phyloP scores from a whole-genome alignment of 2,329 filamentous ascomycete genomes.

The Anisogramma anomala region DNA sequence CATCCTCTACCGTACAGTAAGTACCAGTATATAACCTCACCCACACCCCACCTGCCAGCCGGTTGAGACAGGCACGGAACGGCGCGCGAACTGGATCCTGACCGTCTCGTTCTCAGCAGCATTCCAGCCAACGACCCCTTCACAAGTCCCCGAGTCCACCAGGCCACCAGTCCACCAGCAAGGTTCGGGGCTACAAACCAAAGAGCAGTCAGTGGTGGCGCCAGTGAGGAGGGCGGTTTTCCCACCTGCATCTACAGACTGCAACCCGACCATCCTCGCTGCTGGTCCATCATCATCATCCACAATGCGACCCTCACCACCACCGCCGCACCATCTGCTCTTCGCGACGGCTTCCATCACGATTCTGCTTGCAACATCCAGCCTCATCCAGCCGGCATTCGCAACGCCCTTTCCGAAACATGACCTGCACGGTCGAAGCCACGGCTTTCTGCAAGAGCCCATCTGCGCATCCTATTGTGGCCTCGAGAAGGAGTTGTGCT shows the following conservation, averaged over 20 bases:
- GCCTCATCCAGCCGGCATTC: conserved; percentile 28
- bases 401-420: conserved; percentile 41
- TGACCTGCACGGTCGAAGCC: conserved; percentile 34
- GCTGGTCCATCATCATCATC: too few relatives aligned
- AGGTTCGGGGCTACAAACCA: not conserved
- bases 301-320: conserved; percentile 7
- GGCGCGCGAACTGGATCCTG: too few relatives aligned
- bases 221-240: conserved; percentile 8
- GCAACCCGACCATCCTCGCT: conserved; percentile 8
- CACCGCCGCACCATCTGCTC: conserved; percentile 2
- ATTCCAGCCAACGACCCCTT: too few relatives aligned
- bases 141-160: not conserved
- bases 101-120: too few relatives aligned
- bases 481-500: conserved; percentile 44
- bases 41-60: too few relatives aligned
- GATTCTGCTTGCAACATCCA: conserved; percentile 20
- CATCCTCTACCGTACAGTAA: too few relatives aligned
- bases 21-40: too few relatives aligned
- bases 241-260: conserved; percentile 2
- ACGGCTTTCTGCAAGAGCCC: conserved; percentile 38
- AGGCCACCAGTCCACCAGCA: not conserved
- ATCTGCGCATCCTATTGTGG: conserved; percentile 44
- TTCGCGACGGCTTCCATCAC: conserved; percentile 2
- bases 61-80: too few relatives aligned
- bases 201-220: conserved; percentile 7